Evolutionary conservation across 2,329 filamentous ascomycete species (phyloP).

Genomic region (Leptographium galeiforme): DNA sequence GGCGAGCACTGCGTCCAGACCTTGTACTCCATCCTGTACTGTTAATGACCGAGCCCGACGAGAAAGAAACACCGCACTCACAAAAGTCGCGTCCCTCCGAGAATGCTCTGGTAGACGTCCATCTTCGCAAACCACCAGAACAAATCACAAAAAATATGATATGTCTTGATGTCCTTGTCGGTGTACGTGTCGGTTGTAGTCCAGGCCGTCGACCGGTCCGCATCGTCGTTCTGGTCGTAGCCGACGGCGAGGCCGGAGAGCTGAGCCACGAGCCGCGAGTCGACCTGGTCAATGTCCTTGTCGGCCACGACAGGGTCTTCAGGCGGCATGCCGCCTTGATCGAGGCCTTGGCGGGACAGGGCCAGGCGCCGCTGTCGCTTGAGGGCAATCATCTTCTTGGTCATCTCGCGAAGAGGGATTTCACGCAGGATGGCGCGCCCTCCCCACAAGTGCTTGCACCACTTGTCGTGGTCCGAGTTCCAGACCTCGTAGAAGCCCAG

Average conservation of each 20-base stretch:
- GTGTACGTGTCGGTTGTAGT: conserved; percentile 18
- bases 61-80: conserved; percentile 23
- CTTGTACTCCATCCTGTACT: conserved; percentile 58
- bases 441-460: conserved; percentile 84
- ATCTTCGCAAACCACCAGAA: conserved; percentile 97
- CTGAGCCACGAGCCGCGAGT: conserved; percentile 26
- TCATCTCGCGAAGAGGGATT: conserved; percentile 64
- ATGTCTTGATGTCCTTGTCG: conserved; percentile 59
- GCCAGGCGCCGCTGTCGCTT: conserved; percentile 32
- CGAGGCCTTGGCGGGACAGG: conserved; percentile 14
- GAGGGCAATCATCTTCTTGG: conserved; percentile 53
- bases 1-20: conserved; percentile 82
- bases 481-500: conserved; percentile 90
- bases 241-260: conserved; percentile 26
- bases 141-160: conserved; percentile 70
- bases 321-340: not conserved
- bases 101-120: conserved; percentile 79
- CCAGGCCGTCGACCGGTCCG: not conserved
- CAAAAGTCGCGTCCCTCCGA: conserved; percentile 78
- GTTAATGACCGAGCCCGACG: not conserved
- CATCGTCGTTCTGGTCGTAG: conserved; percentile 20
- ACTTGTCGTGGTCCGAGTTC: conserved; percentile 87
- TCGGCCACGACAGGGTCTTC: conserved; percentile 4
- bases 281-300: conserved; percentile 24
- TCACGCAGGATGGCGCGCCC: conserved; percentile 72